phyloP scores from a whole-genome alignment of 495 filamentous ascomycete genomes.

The Neohortaea acidophila region DNA sequence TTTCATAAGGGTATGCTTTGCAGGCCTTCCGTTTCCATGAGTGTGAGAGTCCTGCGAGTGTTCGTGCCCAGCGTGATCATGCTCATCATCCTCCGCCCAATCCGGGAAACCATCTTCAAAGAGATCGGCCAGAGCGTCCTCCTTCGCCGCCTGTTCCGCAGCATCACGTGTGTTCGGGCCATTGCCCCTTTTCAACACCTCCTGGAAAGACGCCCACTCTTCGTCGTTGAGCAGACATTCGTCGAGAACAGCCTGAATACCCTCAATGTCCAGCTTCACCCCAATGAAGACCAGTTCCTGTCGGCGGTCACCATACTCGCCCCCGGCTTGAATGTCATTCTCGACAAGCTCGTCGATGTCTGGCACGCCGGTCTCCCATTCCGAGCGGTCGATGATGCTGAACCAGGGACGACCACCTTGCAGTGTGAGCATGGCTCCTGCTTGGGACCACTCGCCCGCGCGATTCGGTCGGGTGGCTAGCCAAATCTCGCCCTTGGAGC shows the following conservation, averaged over 20 bases:
- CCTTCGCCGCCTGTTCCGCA: constrained; percentile 31
- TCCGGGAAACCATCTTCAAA: constrained; percentile 46
- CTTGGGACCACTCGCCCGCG: constrained; percentile 45
- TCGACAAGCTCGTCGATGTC: constrained; percentile 31
- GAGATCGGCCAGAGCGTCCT: constrained; percentile 28
- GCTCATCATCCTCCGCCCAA: constrained; percentile 34
- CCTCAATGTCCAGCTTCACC: constrained; percentile 31
- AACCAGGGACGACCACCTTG: constrained; percentile 40
- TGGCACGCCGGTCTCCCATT: constrained; percentile 32
- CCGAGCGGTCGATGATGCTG: constrained; percentile 29
- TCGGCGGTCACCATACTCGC: constrained; percentile 41
- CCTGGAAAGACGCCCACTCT: constrained; percentile 38
- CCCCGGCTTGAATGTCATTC: constrained; percentile 30
- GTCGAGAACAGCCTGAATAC: constrained; percentile 33
- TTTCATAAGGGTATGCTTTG: too few species aligned
- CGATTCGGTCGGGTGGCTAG: constrained; percentile 32
- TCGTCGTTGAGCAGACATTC: constrained; percentile 34
- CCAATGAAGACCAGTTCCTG: constrained; percentile 49
- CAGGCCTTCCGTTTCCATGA: too few species aligned
- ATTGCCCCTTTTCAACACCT: constrained; percentile 5
- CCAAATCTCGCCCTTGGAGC: constrained; percentile 37
- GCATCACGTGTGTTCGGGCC: neutral
- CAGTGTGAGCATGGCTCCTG: constrained; percentile 43
- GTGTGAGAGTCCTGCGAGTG: too few species aligned
- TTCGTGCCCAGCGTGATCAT: constrained; percentile 22